A percentile compares a stretch with the other conserved stretches of the same genome.
These are phyloP conservation scores for Schwanniomyces sp. DNA, from an alignment of 805 yeast genomes.

Conservation along the genomic window DNA sequence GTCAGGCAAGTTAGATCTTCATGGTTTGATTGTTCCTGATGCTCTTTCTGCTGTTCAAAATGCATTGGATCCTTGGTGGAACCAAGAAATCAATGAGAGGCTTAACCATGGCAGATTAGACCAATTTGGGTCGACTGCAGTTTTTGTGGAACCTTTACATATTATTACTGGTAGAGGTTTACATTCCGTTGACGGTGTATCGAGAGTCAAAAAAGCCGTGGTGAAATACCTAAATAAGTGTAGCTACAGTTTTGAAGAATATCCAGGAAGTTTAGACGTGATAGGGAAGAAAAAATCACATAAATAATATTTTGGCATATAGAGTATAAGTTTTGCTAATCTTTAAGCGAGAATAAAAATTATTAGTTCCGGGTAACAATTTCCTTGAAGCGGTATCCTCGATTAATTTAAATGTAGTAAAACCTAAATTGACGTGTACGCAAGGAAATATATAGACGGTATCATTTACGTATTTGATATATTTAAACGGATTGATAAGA, in stretches of 20 bases:
- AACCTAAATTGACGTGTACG: background rate
- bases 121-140: slow-evolving; percentile 33
- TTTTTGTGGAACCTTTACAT: slow-evolving; percentile 41
- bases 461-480: background rate
- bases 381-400: background rate
- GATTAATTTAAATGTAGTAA: background rate
- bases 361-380: background rate
- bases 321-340: background rate
- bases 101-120: slow-evolving; percentile 35
- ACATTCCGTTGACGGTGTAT: slow-evolving; percentile 60
- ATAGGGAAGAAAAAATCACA: slow-evolving; percentile 12
- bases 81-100: slow-evolving; percentile 47
- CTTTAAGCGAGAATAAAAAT: no score
- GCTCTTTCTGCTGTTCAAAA: slow-evolving; percentile 41
- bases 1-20: slow-evolving; percentile 50
- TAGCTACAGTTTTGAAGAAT: slow-evolving; percentile 48
- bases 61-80: slow-evolving; percentile 63
- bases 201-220: slow-evolving; percentile 48
- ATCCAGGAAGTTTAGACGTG: slow-evolving; percentile 22
- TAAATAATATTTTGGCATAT: background rate
- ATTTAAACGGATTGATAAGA: background rate
- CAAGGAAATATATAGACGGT: background rate
- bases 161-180: slow-evolving; percentile 71
- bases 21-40: slow-evolving; percentile 47
- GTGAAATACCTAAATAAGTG: slow-evolving; percentile 33